These are phyloP conservation scores for Curvularia eragrostidis DNA, from an alignment of 2,329 filamentous ascomycete species.

Conservation along the genomic window DNA sequence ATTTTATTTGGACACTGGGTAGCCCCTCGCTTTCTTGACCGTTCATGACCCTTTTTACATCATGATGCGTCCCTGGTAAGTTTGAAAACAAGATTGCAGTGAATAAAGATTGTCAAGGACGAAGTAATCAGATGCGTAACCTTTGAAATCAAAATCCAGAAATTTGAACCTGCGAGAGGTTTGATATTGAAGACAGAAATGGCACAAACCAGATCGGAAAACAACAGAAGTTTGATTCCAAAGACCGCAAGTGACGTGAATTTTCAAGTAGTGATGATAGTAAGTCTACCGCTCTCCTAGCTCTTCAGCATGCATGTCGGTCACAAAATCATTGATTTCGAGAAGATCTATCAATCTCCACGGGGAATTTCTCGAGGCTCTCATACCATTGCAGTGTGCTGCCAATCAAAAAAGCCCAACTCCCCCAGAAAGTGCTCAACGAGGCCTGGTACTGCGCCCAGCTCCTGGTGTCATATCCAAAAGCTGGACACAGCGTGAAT, in stretches of 20 bases:
- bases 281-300: not conserved
- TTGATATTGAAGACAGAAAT: not conserved
- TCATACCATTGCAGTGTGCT: slow-evolving; percentile 47
- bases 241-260: not conserved
- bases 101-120: not conserved
- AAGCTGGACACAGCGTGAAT: slow-evolving; percentile 58
- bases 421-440: slow-evolving; percentile 45
- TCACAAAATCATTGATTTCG: not conserved
- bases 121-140: not conserved
- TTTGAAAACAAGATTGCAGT: not conserved
- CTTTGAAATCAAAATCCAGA: not conserved
- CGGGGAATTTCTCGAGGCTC: slow-evolving; percentile 43
- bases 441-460: slow-evolving; percentile 46
- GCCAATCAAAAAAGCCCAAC: slow-evolving; percentile 46
- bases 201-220: not conserved
- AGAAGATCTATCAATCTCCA: slow-evolving; percentile 21
- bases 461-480: slow-evolving; percentile 40
- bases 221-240: not conserved
- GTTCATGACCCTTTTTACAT: not conserved
- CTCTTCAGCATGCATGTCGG: not conserved
- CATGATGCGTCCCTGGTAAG: not conserved
- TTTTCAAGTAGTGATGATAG: not conserved
- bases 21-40: not conserved
- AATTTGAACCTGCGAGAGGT: not conserved
- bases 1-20: not conserved